Conservation (phyloP, 345 rosid genomes). For the Salix purpurea region DNA sequence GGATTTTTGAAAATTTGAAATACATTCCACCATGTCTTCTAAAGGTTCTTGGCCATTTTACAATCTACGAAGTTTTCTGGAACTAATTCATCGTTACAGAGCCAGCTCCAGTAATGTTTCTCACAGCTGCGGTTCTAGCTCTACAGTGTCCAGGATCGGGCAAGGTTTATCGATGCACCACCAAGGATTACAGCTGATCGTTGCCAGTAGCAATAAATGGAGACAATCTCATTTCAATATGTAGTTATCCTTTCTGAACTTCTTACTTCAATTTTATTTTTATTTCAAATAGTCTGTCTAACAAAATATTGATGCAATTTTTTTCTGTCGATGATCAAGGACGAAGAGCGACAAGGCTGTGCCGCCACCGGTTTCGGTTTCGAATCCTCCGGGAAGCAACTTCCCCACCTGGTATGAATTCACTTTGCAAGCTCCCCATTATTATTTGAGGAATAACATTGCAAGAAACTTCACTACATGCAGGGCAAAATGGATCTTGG, state of each 20-base stretch:
- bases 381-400: no score
- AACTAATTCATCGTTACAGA: not conserved
- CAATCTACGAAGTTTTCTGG: conserved; percentile 7
- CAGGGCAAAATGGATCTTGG: conserved; percentile 30
- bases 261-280: not conserved
- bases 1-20: not conserved
- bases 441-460: no score
- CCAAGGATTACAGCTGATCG: conserved; percentile 17
- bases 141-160: not conserved
- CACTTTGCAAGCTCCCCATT: no score
- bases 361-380: no score
- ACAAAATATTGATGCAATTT: not conserved
- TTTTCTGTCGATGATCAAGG: no score
- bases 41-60: not conserved
- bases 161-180: conserved; percentile 11
- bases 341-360: no score
- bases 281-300: no score
- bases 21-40: not conserved
- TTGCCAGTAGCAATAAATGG: not conserved
- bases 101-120: not conserved
- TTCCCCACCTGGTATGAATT: no score
- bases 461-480: no score
- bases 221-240: conserved; percentile 1
- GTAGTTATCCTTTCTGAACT: not conserved
- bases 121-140: no score